Base-by-base conservation (phyloP, 345 rosid species). In the Cardamine occulta region DNA sequence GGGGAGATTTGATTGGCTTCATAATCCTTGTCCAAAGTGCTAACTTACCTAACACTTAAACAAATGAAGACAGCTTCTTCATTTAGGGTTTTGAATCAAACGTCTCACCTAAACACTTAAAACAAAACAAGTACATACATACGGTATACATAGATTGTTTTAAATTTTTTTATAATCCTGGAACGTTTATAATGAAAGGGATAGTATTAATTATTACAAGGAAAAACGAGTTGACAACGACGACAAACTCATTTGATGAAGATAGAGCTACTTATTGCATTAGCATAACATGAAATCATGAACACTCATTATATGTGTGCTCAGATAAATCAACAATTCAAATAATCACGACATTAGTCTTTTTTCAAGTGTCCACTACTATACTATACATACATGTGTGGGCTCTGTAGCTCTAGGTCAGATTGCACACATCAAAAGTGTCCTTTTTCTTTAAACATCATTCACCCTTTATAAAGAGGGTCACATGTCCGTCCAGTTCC, bases 331-430 rank as follows among this genome's bases (percentile, higher is more conserved):
- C 63, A 78, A 72, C 72, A 57, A 72, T 71, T 78, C 66, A 72
- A 24, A 52, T 51, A 40, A 59, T 47, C 57, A 59, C 18, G 57
- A 61, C 64, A 72, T 57, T 54, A 18, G 13, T 63, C 2, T 10
- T 37, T 64, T 26, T 39, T 48, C 68, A 65, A 77, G 55, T 77
- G 72, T 65, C 73, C 77, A 72, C 73, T 78, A 72, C 74, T 66
- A 14, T 78, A 72, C 74, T 66, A 14, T 45, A 28, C 6, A 28
- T 57, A 42, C 74, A 78, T 78, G 70, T 78, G 81, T 78, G 69
- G 26, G 73, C 3, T 78, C 73, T 78, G 68, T 72, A 78, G 67
- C 78, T 78, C 63, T 78, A 78, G 81, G 78, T 78, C 78, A 78
- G 78, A 66, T 78, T 73, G 44, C 78, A 78, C 78, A 78, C 70